phyloP scores from a whole-genome alignment of 495 filamentous ascomycete genomes.

The Talaromyces trachyspermus region DNA sequence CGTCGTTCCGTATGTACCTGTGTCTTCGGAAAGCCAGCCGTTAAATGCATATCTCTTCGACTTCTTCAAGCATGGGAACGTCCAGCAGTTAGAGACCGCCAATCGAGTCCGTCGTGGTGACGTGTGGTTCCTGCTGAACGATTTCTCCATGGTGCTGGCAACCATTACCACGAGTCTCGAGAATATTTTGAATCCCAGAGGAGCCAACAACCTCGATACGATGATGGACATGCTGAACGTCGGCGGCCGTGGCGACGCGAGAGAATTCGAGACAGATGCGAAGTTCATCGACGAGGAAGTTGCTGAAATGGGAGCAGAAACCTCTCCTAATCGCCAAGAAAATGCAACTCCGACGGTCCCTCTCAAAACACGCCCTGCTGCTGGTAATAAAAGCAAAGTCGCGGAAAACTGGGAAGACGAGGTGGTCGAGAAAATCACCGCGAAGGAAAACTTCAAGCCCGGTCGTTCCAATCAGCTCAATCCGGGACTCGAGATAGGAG shows the following conservation, averaged over 20 bases:
- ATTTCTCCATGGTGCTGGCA: constrained; percentile 63
- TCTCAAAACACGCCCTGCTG: not conserved
- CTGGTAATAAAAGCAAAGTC: constrained; percentile 5
- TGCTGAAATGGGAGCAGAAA: constrained; percentile 1
- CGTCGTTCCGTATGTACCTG: constrained; percentile 56
- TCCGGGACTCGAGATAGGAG: not conserved
- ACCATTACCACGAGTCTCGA: constrained; percentile 54
- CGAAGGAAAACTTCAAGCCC: not conserved
- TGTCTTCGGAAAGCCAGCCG: constrained; percentile 43
- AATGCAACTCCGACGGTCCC: not conserved
- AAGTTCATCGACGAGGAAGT: not conserved
- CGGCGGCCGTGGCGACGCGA: constrained; percentile 8
- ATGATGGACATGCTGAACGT: constrained; percentile 11
- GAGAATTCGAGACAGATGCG: constrained; percentile 11
- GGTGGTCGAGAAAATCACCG: not conserved
- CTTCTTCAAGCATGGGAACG: constrained; percentile 65
- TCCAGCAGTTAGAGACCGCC: constrained; percentile 42
- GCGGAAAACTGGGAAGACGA: constrained; percentile 18
- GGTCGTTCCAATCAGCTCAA: not conserved
- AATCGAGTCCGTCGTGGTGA: constrained; percentile 57
- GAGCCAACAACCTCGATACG: constrained; percentile 10
- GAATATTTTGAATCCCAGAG: constrained; percentile 18
- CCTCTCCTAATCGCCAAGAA: not conserved
- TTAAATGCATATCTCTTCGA: constrained; percentile 69
- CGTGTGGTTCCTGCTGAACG: constrained; percentile 59